phyloP scores from a whole-genome alignment of 2,329 filamentous ascomycete species.

The Colletotrichum chrysophilum region DNA sequence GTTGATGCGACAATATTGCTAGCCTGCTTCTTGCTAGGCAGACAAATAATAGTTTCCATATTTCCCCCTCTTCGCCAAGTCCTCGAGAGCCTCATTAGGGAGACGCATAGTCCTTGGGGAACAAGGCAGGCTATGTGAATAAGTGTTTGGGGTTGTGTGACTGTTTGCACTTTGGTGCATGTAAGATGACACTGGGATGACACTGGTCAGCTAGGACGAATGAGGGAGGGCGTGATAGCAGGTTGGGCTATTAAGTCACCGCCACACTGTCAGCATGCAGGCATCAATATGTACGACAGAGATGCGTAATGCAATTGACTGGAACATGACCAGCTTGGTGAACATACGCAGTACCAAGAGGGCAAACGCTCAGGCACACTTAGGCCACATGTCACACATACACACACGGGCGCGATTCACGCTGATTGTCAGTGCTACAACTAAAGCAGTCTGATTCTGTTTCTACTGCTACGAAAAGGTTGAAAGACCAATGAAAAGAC shows the following conservation, averaged over 20 bases:
- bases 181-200: background rate
- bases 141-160: background rate
- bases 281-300: background rate
- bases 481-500: background rate
- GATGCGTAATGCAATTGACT: background rate
- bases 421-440: background rate
- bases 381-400: background rate
- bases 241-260: background rate
- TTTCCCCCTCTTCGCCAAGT: background rate
- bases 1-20: background rate
- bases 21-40: background rate
- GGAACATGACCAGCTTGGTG: background rate
- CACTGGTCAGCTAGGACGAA: background rate
- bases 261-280: background rate
- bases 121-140: background rate
- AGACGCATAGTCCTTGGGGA: background rate
- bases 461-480: background rate
- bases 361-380: background rate
- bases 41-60: background rate
- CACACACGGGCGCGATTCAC: background rate
- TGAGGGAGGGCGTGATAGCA: background rate
- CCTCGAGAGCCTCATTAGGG: background rate
- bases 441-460: background rate
- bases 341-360: background rate
- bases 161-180: background rate